Conservation (phyloP, 257 asterid species). For the Cinchona pubescens region DNA sequence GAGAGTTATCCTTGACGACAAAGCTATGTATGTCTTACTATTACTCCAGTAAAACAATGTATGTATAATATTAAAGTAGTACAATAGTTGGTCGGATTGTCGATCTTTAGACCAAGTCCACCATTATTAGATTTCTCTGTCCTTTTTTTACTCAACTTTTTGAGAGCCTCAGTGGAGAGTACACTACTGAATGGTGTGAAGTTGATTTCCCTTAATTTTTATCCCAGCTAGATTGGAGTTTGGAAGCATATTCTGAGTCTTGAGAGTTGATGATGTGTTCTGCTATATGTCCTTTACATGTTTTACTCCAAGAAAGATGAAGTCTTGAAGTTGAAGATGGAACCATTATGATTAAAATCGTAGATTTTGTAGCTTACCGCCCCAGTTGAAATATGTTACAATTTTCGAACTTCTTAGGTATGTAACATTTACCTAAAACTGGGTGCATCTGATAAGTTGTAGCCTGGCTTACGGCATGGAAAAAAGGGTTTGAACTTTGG, state of each 20-base stretch:
- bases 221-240: not conserved
- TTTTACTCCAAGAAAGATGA: not conserved
- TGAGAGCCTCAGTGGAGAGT: not conserved
- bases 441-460: not conserved
- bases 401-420: not conserved
- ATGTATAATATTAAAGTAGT: not conserved
- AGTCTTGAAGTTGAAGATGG: not conserved
- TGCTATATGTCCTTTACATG: not conserved
- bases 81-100: not conserved
- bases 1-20: constrained; percentile 35
- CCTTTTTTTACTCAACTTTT: not conserved
- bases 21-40: not conserved
- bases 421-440: not conserved
- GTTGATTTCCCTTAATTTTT: not conserved
- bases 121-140: not conserved
- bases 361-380: not conserved
- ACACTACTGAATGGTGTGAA: not conserved
- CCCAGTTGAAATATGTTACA: not conserved
- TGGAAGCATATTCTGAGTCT: not conserved
- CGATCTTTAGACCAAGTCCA: not conserved
- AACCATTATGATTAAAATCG: not conserved
- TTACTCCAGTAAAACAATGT: not conserved
- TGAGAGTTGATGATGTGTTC: not conserved
- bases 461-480: not conserved
- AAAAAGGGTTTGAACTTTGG: not conserved